These are phyloP conservation scores for Aegilops longissima DNA, from an alignment of 176 grass and related monocot genomes.

Conservation along the genomic window DNA sequence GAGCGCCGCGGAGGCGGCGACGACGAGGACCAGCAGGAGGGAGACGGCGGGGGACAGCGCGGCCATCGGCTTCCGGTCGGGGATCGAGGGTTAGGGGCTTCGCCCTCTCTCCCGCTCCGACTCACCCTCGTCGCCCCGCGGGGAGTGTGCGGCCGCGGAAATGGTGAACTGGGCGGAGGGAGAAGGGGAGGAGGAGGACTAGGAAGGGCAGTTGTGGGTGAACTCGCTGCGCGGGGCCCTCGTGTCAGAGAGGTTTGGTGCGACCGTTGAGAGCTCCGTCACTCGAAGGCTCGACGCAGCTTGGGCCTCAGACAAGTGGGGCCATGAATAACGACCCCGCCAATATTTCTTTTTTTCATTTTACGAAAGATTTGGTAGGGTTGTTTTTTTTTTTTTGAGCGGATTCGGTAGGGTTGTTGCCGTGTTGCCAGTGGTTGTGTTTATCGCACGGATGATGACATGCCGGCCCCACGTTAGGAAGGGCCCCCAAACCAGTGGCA, in stretches of 20 bases:
- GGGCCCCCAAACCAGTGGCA: background rate
- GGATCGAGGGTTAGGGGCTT: background rate
- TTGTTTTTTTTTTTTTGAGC: background rate
- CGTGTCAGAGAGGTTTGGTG: background rate
- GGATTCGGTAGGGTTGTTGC: background rate
- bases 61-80: background rate
- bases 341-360: background rate
- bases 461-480: background rate
- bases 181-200: background rate
- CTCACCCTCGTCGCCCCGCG: background rate
- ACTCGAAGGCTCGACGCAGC: background rate
- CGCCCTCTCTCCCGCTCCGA: background rate
- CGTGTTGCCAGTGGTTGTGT: background rate
- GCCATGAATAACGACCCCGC: background rate
- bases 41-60: background rate
- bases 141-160: conserved; percentile 10
- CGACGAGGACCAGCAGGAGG: background rate
- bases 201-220: background rate
- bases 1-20: background rate
- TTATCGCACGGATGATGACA: background rate
- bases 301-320: background rate
- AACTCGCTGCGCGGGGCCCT: background rate
- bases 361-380: background rate
- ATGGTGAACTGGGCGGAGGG: background rate
- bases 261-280: background rate